These are phyloP conservation scores for Toxicodendron radicans DNA, from an alignment of 345 rosid genomes.

Conservation along the genomic window DNA sequence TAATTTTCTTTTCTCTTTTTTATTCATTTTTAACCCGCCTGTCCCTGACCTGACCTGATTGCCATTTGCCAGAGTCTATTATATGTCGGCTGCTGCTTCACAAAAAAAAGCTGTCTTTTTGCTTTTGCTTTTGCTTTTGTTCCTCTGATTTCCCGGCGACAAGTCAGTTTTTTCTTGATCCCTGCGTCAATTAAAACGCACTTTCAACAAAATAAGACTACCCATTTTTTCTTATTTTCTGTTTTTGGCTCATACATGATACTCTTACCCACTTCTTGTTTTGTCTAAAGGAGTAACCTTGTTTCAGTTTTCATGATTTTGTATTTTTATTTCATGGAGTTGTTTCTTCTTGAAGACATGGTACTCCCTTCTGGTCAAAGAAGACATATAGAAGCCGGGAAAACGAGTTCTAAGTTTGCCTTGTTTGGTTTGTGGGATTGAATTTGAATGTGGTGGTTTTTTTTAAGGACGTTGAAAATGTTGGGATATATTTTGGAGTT, in stretches of 20 bases:
- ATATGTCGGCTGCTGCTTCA: slow-evolving; percentile 70
- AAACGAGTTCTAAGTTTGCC: neutral
- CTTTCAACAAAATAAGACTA: neutral
- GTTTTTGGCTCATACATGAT: slow-evolving; percentile 7
- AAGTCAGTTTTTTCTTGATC: slow-evolving; percentile 49
- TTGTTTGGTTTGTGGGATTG: slow-evolving; percentile 1
- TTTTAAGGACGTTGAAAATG: slow-evolving; percentile 18
- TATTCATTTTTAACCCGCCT: slow-evolving; percentile 4
- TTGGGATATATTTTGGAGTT: slow-evolving; percentile 24
- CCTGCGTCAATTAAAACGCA: slow-evolving; percentile 15
- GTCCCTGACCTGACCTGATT: slow-evolving; percentile 16
- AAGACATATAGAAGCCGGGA: neutral
- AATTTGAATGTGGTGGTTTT: slow-evolving; percentile 7
- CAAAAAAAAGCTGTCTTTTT: slow-evolving; percentile 45
- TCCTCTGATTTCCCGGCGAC: slow-evolving; percentile 78
- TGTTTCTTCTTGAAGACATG: neutral
- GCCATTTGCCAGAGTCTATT: slow-evolving; percentile 41
- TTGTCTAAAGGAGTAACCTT: neutral
- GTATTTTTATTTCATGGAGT: neutral
- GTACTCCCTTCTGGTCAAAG: neutral
- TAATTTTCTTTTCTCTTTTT: neutral
- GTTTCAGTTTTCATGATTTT: neutral
- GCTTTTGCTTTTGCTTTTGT: slow-evolving; percentile 48
- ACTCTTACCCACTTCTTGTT: neutral
- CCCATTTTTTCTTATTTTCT: slow-evolving; percentile 9